Evolutionary conservation across 2,329 filamentous ascomycete species (phyloP).

Genomic region (Lachnellula suecica): DNA sequence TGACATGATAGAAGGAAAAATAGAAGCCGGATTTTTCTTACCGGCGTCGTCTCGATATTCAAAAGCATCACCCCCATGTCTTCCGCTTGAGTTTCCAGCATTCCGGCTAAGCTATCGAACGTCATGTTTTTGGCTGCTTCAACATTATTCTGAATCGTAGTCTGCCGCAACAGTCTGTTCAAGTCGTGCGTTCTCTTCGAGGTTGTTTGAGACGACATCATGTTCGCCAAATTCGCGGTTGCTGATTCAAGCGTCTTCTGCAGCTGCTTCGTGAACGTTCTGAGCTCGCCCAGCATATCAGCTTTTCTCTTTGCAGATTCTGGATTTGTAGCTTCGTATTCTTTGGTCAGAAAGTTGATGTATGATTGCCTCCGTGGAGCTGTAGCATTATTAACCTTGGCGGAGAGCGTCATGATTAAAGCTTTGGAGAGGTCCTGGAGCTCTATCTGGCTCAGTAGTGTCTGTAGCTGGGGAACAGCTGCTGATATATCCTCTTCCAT

Average conservation of each 20-base stretch:
- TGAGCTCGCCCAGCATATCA: slow-evolving; percentile 16
- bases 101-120: slow-evolving; percentile 18
- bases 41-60: slow-evolving; percentile 17
- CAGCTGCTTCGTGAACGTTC: slow-evolving; percentile 12
- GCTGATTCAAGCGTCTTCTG: slow-evolving; percentile 15
- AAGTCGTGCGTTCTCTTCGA: slow-evolving; percentile 30
- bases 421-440: slow-evolving; percentile 15
- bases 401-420: slow-evolving; percentile 7
- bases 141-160: slow-evolving; percentile 27
- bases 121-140: slow-evolving; percentile 26
- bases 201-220: slow-evolving; percentile 29
- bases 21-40: too few relatives aligned
- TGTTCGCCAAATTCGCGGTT: slow-evolving; percentile 24
- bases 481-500: slow-evolving; percentile 21
- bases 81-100: slow-evolving; percentile 16
- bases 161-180: slow-evolving; percentile 27
- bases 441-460: slow-evolving; percentile 16
- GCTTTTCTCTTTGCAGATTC: slow-evolving; percentile 18
- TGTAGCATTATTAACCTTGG: slow-evolving; percentile 10
- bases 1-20: too few relatives aligned
- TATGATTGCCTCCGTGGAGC: slow-evolving; percentile 14
- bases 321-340: slow-evolving; percentile 10
- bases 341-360: slow-evolving; percentile 16
- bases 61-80: slow-evolving; percentile 25
- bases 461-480: slow-evolving; percentile 19